These are phyloP conservation scores for Escovopsis weberi DNA, from an alignment of 2,329 filamentous ascomycete genomes.

Conservation along the genomic window DNA sequence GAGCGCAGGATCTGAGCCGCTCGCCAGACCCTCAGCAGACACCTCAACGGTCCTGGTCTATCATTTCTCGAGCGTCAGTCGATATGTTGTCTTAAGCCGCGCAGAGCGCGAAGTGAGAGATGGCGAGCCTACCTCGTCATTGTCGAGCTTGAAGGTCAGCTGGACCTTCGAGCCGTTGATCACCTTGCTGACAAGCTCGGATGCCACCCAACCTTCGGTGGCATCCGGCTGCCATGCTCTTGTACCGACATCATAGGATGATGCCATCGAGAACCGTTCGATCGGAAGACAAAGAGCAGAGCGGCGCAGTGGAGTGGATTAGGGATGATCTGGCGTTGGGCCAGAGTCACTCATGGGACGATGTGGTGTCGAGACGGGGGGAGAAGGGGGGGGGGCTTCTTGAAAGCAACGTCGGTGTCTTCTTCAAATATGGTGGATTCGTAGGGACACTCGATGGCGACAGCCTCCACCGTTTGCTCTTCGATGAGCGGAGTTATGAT, in stretches of 20 bases:
- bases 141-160: slow-evolving; percentile 78
- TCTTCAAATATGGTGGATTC: slow-evolving; percentile 5
- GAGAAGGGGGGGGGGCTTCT: background rate
- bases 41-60: slow-evolving; percentile 72
- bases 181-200: slow-evolving; percentile 78
- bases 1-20: slow-evolving; percentile 54
- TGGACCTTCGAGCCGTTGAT: slow-evolving; percentile 74
- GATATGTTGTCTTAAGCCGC: background rate
- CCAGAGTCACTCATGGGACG: slow-evolving; percentile 5
- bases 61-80: slow-evolving; percentile 7
- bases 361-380: slow-evolving; percentile 1
- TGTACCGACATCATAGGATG: slow-evolving; percentile 91
- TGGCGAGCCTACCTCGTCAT: slow-evolving; percentile 64
- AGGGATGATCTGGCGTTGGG: slow-evolving; percentile 3
- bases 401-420: too few species aligned
- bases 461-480: slow-evolving; percentile 1
- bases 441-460: slow-evolving; percentile 1
- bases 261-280: slow-evolving; percentile 50
- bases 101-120: background rate
- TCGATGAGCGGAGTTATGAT: slow-evolving; percentile 2
- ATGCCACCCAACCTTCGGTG: slow-evolving; percentile 94
- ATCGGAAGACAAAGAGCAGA: background rate
- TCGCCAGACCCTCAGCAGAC: slow-evolving; percentile 59
- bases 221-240: slow-evolving; percentile 96
- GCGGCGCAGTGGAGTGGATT: background rate